These are phyloP conservation scores for Parathielavia appendiculata DNA, from an alignment of 495 filamentous ascomycete genomes.

Conservation along the genomic window DNA sequence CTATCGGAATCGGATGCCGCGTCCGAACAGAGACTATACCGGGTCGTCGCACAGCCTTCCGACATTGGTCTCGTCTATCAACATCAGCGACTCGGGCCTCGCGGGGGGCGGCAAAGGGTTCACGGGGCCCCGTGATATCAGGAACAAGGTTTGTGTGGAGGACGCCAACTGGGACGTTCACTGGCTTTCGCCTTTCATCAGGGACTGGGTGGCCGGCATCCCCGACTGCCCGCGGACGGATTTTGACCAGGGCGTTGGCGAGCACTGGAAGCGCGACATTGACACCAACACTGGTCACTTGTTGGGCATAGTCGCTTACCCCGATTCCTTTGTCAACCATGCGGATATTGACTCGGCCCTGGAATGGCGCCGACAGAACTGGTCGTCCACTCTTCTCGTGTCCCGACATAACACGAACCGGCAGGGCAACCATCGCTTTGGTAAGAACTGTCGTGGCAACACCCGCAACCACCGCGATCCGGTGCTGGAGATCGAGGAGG, in stretches of 20 bases:
- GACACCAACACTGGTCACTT: slow-evolving; percentile 30
- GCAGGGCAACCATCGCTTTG: background rate
- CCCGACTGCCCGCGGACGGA: slow-evolving; percentile 11
- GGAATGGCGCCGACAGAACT: slow-evolving; percentile 22
- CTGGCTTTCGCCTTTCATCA: slow-evolving; percentile 12
- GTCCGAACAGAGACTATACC: slow-evolving; percentile 10
- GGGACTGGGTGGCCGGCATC: slow-evolving; percentile 10
- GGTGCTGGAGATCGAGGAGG: background rate
- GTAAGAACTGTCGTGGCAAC: background rate
- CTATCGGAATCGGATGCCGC: slow-evolving; percentile 4
- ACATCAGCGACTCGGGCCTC: slow-evolving; percentile 15
- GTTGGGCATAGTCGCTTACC: slow-evolving; percentile 24
- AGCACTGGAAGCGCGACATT: slow-evolving; percentile 31
- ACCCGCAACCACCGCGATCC: background rate
- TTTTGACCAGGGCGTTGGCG: slow-evolving; percentile 12
- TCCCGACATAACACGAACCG: background rate
- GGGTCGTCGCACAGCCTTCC: slow-evolving; percentile 14
- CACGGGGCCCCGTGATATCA: slow-evolving; percentile 12
- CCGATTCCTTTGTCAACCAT: slow-evolving; percentile 19
- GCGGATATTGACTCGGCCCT: background rate
- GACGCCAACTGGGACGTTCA: background rate
- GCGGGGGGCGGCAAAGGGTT: background rate
- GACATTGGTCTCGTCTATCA: slow-evolving; percentile 2
- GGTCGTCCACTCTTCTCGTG: slow-evolving; percentile 14
- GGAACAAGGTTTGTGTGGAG: slow-evolving; percentile 19